Evolutionary conservation across 2,329 filamentous ascomycete genomes (phyloP).

Genomic region (Talaromyces albobiverticillius): DNA sequence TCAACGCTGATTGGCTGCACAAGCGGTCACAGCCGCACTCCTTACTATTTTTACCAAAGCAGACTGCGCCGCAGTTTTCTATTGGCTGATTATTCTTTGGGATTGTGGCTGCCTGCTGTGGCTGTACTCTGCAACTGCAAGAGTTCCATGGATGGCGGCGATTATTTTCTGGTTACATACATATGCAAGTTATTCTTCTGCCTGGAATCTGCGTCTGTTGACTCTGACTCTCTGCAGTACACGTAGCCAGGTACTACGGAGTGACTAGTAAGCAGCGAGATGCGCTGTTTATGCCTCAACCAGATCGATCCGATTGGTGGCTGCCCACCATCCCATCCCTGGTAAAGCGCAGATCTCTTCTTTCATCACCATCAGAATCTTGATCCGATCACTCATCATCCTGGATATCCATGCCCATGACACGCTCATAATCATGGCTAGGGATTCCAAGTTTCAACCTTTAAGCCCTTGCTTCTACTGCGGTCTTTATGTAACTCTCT

Average conservation of each 20-base stretch:
- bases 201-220: constrained; percentile 5
- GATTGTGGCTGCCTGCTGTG: constrained; percentile 7
- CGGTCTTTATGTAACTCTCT: too few relatives aligned
- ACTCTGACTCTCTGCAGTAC: background rate
- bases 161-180: background rate
- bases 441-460: too few relatives aligned
- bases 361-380: too few relatives aligned
- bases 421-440: too few relatives aligned
- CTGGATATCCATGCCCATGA: too few relatives aligned
- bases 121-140: background rate
- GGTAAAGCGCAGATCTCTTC: background rate
- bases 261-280: background rate
- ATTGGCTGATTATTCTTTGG: background rate
- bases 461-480: too few relatives aligned
- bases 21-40: constrained; percentile 11
- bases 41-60: constrained; percentile 11
- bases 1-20: constrained; percentile 5
- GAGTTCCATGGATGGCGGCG: background rate
- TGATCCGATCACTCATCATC: too few relatives aligned
- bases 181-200: constrained; percentile 1
- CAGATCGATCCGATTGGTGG: constrained; percentile 7
- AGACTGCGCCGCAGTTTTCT: background rate
- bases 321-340: background rate
- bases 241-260: too few relatives aligned
- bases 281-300: background rate